Base-by-base conservation (phyloP, 192 early-diverging fungal species). In the Gryganskiella cystojenkinii region DNA sequence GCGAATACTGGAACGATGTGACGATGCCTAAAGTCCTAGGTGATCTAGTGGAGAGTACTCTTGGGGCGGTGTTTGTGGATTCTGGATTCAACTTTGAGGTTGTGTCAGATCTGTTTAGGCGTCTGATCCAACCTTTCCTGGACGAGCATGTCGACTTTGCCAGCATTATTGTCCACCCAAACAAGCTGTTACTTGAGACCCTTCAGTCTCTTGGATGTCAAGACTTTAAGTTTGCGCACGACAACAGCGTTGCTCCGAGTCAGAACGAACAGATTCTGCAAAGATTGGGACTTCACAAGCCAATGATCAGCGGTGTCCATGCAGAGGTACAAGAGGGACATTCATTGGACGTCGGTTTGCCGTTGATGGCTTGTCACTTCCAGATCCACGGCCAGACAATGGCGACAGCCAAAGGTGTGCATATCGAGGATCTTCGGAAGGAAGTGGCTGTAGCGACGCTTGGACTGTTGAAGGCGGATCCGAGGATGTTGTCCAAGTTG, bases 51-150 rank as follows among this genome's bases (percentile, higher is more conserved):
- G 96, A 98, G 79, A 91, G 92, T 42, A 85, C 96, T 42, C 42
- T 95, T 14, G 96, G 96, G 3, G 95, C 96, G 7, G 80, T 96
- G 6, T 94, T 92, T 70, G 86, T 96, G 20, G 96, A 98, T 74
- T 88, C 89, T 37, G 86, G 85, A 1, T 95, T 94, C 75, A 73
- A 91, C 61, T 56, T 87, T 53, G 81, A 83, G 0, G 80, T 83
- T 2, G 86, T 83, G 5, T 56, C 82, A 15, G 55, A 69, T 9
- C 46, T 86, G 9, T 93, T 84, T 30, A 25, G 33, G 4, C 50
- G 73, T 22, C 13, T 76, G 44, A 80, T 87, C 28, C 30, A 49
- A 35, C 84, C 85, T 5, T 71, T 87, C 35, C 40, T 87, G 19
- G 84, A 83, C 40, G 51, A 66, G 1, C 83, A 89, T 67, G 80